Evolutionary conservation across 2,329 filamentous ascomycete genomes (phyloP).

Genomic region (Xylaria polymorpha): DNA sequence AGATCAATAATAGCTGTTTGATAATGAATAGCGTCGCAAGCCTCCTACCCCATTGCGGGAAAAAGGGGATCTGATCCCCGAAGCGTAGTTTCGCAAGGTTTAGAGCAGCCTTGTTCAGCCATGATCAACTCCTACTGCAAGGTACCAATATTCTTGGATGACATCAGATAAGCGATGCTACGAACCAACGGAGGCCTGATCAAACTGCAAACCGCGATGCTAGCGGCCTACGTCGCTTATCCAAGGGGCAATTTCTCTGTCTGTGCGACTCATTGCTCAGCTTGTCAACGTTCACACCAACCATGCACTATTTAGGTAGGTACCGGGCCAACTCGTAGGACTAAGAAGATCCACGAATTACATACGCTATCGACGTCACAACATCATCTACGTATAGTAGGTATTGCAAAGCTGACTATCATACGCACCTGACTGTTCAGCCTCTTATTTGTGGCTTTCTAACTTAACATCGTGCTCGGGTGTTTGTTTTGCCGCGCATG

Average conservation of each 20-base stretch:
- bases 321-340: neutral
- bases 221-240: constrained; percentile 25
- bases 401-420: constrained; percentile 1
- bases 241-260: neutral
- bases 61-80: constrained; percentile 3
- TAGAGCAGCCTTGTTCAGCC: neutral
- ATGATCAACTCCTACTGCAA: neutral
- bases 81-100: neutral
- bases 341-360: neutral
- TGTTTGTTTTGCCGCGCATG: constrained; percentile 12
- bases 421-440: constrained; percentile 15
- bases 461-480: neutral
- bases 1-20: constrained; percentile 5
- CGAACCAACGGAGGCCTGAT: neutral
- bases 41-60: neutral
- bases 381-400: neutral
- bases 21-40: neutral
- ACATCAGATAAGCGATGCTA: constrained; percentile 1
- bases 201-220: neutral
- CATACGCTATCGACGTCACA: neutral
- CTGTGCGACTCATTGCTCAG: neutral
- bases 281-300: constrained; percentile 5
- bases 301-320: neutral
- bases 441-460: constrained; percentile 23
- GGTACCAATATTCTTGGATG: neutral